A percentile compares a stretch with the other conserved stretches of the same genome.
phyloP scores from a whole-genome alignment of 2,329 filamentous ascomycete species.

The Fusarium cicatricum region DNA sequence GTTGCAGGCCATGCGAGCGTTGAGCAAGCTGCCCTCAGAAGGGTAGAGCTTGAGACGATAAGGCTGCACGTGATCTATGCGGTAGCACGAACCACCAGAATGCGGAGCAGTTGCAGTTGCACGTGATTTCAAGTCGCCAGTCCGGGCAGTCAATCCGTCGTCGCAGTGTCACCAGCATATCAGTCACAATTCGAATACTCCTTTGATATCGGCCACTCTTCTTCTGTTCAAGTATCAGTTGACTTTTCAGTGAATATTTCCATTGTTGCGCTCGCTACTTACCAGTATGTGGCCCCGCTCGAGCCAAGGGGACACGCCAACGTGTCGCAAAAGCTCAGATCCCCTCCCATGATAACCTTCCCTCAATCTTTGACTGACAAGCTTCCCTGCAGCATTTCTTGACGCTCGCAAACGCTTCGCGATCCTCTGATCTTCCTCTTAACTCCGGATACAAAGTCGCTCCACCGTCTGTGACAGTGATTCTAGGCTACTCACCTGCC shows the following conservation, averaged over 20 bases:
- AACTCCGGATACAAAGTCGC: constrained; percentile 13
- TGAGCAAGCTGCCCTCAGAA: not conserved
- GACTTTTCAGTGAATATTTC: constrained; percentile 48
- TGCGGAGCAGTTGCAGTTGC: constrained; percentile 40
- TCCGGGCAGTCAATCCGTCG: constrained; percentile 27
- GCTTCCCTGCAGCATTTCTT: constrained; percentile 39
- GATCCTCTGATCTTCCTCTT: constrained; percentile 12
- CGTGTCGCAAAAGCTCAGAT: constrained; percentile 43
- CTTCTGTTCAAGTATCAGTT: constrained; percentile 52
- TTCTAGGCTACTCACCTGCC: constrained; percentile 8
- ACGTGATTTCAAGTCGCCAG: constrained; percentile 38
- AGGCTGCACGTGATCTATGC: constrained; percentile 38
- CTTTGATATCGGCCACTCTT: constrained; percentile 49
- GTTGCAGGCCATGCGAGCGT: no score
- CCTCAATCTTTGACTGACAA: constrained; percentile 42
- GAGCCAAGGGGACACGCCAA: constrained; percentile 31
- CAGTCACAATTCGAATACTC: constrained; percentile 32
- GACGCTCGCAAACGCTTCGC: constrained; percentile 32
- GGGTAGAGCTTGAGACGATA: not conserved
- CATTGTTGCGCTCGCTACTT: constrained; percentile 47
- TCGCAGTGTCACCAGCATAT: constrained; percentile 38
- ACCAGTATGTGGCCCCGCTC: constrained; percentile 42
- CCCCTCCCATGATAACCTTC: constrained; percentile 40
- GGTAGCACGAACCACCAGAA: constrained; percentile 35
- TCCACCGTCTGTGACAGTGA: constrained; percentile 20